These are phyloP conservation scores for Sabuloglossum arenarium DNA, from an alignment of 495 filamentous ascomycete species.

Conservation along the genomic window DNA sequence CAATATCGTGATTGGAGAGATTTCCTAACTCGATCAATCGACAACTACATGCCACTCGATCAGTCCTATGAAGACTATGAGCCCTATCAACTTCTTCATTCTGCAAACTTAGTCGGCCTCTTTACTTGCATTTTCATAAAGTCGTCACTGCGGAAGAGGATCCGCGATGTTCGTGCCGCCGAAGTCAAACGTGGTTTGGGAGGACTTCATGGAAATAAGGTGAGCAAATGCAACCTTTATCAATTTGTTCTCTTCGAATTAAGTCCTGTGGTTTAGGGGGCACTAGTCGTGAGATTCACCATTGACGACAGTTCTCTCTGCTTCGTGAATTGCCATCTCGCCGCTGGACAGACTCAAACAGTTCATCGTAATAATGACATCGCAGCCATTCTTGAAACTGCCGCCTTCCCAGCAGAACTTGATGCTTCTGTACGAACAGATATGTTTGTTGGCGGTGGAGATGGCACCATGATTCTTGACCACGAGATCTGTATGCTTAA, in stretches of 20 bases:
- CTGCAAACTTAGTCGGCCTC: conserved; percentile 72
- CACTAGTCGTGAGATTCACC: conserved; percentile 74
- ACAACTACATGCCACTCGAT: conserved; percentile 59
- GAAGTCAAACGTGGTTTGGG: conserved; percentile 93
- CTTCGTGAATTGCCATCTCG: conserved; percentile 94
- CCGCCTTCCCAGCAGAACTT: conserved; percentile 44
- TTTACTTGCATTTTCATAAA: conserved; percentile 94
- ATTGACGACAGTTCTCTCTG: conserved; percentile 85
- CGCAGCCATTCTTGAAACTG: conserved; percentile 66
- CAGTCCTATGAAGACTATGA: conserved; percentile 66
- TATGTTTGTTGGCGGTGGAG: conserved; percentile 72
- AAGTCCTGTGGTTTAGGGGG: conserved; percentile 31
- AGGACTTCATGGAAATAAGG: conserved; percentile 86
- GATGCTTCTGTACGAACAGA: conserved; percentile 39
- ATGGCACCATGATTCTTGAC: conserved; percentile 89
- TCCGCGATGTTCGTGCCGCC: conserved; percentile 52
- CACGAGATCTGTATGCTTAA: conserved; percentile 93
- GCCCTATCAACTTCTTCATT: conserved; percentile 71
- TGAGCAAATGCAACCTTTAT: conserved; percentile 10
- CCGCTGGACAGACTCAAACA: conserved; percentile 79
- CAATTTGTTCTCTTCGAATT: background rate
- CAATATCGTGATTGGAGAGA: conserved; percentile 95
- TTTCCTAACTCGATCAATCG: conserved; percentile 56
- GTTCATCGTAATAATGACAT: conserved; percentile 84
- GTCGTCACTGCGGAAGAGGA: conserved; percentile 46